Percentiles rank a stretch among this genome's conserved stretches.
Evolutionary conservation across 495 filamentous ascomycete genomes (phyloP).

Genomic region (Xylona heveae): DNA sequence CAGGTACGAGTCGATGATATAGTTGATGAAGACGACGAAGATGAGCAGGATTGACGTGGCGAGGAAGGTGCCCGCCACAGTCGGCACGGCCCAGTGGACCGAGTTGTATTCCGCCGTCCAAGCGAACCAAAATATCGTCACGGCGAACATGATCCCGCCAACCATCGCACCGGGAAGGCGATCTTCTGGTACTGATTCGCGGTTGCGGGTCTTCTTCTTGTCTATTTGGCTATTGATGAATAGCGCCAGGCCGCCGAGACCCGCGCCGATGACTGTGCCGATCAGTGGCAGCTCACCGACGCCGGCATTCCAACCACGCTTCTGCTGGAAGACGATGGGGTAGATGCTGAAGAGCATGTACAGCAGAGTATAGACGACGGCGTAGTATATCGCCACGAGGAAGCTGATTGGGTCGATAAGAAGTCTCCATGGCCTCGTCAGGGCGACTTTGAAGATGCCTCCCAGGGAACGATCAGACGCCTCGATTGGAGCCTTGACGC

Average conservation of each 20-base stretch:
- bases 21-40: conserved; percentile 12
- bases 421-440: conserved; percentile 25
- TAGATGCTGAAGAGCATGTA: conserved; percentile 37
- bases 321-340: conserved; percentile 31
- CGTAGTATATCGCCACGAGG: conserved; percentile 27
- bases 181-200: conserved; percentile 23
- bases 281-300: conserved; percentile 30
- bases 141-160: conserved; percentile 29
- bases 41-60: conserved; percentile 17
- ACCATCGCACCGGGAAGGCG: conserved; percentile 31
- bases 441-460: conserved; percentile 26
- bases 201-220: conserved; percentile 17
- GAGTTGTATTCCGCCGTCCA: conserved; percentile 22
- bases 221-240: conserved; percentile 9
- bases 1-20: no score
- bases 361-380: conserved; percentile 29
- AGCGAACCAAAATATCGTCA: conserved; percentile 34
- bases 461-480: conserved; percentile 17
- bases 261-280: conserved; percentile 24
- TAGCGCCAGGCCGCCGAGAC: conserved; percentile 20
- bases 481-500: conserved; percentile 24
- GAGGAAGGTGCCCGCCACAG: conserved; percentile 19
- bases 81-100: conserved; percentile 27
- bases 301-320: conserved; percentile 28
- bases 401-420: conserved; percentile 24